phyloP scores from a whole-genome alignment of 345 rosid genomes.

The Litchi chinensis region DNA sequence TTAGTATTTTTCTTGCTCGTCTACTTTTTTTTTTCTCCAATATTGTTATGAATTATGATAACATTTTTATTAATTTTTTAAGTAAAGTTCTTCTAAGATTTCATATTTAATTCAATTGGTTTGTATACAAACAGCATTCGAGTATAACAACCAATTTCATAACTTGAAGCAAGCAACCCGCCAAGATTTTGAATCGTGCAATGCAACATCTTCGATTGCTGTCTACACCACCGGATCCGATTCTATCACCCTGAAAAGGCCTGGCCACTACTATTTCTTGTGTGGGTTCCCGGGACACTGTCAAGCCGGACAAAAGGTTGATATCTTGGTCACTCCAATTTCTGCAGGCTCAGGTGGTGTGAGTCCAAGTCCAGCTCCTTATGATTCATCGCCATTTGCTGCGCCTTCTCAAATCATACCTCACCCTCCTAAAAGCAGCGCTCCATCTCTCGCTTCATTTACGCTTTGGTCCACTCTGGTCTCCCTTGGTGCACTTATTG shows the following conservation, averaged over 20 bases:
- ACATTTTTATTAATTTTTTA: too few species aligned
- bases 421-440: not conserved
- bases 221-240: not conserved
- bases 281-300: constrained; percentile 6
- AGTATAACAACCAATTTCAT: not conserved
- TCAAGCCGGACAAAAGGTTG: not conserved
- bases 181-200: not conserved
- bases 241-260: not conserved
- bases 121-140: not conserved
- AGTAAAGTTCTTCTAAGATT: not conserved
- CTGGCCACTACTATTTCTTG: constrained; percentile 3
- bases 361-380: constrained; percentile 3
- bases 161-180: not conserved
- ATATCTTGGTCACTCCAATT: not conserved
- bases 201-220: not conserved
- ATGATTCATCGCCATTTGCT: not conserved
- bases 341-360: not conserved
- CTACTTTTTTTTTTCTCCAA: not conserved
- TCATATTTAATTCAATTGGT: not conserved
- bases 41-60: too few species aligned
- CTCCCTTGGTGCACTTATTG: not conserved
- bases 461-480: not conserved
- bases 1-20: not conserved
- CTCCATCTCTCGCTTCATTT: not conserved
- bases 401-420: not conserved